Conservation (phyloP, 2,329 filamentous ascomycete genomes). For the Colletotrichum australisinense region DNA sequence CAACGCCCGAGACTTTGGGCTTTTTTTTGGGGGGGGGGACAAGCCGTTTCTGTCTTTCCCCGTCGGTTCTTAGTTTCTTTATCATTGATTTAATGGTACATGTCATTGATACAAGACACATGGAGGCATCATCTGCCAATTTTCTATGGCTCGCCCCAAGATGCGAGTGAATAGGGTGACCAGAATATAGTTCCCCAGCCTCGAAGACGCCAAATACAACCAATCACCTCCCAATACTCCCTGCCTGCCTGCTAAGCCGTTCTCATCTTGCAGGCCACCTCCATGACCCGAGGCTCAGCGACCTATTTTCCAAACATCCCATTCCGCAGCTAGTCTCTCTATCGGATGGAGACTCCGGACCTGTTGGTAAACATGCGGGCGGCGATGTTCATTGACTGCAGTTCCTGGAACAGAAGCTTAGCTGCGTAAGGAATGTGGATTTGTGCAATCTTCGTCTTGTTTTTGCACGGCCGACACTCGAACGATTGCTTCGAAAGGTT, state of each 20-base stretch:
- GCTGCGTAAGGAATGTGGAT: slow-evolving; percentile 98
- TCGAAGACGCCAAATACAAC: slow-evolving; percentile 26
- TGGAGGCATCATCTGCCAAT: slow-evolving; percentile 10
- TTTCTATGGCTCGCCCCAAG: slow-evolving; percentile 3
- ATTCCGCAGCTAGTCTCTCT: slow-evolving; percentile 36
- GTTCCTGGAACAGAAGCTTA: slow-evolving; percentile 97
- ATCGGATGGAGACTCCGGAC: slow-evolving; percentile 79
- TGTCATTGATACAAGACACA: slow-evolving; percentile 23
- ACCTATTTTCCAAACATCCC: not conserved
- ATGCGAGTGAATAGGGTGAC: not conserved
- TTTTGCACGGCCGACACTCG: slow-evolving; percentile 97
- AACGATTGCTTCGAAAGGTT: slow-evolving; percentile 96
- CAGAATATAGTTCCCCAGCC: slow-evolving; percentile 4
- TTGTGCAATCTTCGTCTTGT: slow-evolving; percentile 98
- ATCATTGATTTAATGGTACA: slow-evolving; percentile 19
- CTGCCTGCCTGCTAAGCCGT: not conserved
- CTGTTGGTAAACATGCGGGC: slow-evolving; percentile 95
- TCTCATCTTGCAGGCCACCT: not conserved
- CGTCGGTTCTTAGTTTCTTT: slow-evolving; percentile 3
- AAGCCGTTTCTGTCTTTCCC: not conserved
- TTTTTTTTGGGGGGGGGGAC: not conserved
- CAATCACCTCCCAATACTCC: not conserved
- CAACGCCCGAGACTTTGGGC: not conserved
- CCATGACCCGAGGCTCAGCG: not conserved
- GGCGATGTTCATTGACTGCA: slow-evolving; percentile 98